phyloP scores from a whole-genome alignment of 345 rosid genomes.

The Citropsis articulata region DNA sequence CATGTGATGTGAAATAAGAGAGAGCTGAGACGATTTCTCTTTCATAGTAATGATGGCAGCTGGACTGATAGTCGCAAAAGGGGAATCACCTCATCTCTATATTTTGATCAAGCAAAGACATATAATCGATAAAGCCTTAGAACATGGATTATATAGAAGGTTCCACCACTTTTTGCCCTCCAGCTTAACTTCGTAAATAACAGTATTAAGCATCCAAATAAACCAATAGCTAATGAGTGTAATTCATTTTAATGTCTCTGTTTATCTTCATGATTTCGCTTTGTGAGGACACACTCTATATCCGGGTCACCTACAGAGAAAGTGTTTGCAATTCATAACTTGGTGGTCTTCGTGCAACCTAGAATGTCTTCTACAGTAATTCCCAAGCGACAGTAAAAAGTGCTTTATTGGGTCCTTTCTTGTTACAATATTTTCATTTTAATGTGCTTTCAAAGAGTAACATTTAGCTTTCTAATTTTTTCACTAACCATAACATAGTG shows the following conservation, averaged over 20 bases:
- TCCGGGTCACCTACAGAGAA: background rate
- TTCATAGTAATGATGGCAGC: constrained; percentile 42
- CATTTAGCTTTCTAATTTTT: too few relatives aligned
- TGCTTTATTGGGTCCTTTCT: background rate
- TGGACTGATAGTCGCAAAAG: constrained; percentile 36
- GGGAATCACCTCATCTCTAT: constrained; percentile 27
- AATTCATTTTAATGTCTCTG: background rate
- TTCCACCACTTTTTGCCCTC: constrained; percentile 16
- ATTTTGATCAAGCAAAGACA: background rate
- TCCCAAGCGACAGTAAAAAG: background rate
- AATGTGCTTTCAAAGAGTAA: background rate
- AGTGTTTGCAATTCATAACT: background rate
- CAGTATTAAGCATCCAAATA: background rate
- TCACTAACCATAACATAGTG: background rate
- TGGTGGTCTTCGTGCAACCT: background rate
- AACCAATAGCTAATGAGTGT: background rate
- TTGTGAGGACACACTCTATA: background rate
- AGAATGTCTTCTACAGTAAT: background rate
- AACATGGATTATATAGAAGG: constrained; percentile 15
- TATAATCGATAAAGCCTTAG: constrained; percentile 10
- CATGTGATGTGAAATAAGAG: constrained; percentile 7
- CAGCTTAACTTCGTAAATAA: background rate
- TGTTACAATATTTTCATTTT: background rate
- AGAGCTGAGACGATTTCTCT: constrained; percentile 18
- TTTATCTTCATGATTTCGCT: background rate